Conservation (phyloP, 495 filamentous ascomycete genomes). For the Tuber aestivum region DNA sequence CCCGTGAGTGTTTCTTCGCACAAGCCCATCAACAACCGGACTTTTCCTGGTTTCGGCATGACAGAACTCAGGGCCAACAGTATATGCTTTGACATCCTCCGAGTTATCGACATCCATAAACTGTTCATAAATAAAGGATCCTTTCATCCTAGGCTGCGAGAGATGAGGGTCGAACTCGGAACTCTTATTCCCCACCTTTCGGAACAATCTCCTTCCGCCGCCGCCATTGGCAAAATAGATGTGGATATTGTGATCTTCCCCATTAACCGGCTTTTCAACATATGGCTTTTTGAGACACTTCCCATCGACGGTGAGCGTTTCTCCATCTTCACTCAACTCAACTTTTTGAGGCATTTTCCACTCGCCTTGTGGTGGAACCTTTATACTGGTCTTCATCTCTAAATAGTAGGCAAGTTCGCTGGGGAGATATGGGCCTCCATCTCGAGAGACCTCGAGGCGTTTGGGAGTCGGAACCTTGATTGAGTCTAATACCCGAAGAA, state of each 20-base stretch:
- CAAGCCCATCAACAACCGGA: conserved; percentile 91
- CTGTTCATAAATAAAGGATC: conserved; percentile 92
- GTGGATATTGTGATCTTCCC: conserved; percentile 97
- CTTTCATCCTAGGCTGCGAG: conserved; percentile 62
- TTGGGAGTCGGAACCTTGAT: conserved; percentile 84
- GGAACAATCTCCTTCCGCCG: conserved; percentile 84
- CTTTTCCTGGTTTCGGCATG: conserved; percentile 96
- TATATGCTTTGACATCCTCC: conserved; percentile 98
- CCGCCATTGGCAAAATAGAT: conserved; percentile 93
- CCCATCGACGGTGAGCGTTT: conserved; percentile 82
- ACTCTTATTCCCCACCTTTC: conserved; percentile 97
- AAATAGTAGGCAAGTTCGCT: conserved; percentile 71
- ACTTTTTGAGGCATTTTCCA: conserved; percentile 55
- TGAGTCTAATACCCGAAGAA: conserved; percentile 76
- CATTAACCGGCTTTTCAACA: conserved; percentile 96
- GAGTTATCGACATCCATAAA: conserved; percentile 94
- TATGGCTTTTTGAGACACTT: conserved; percentile 80
- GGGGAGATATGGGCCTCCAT: conserved; percentile 79
- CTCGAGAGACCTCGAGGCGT: conserved; percentile 86
- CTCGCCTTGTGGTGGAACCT: conserved; percentile 52
- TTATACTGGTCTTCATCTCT: conserved; percentile 70
- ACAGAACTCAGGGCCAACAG: conserved; percentile 86
- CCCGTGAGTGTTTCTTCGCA: conserved; percentile 90
- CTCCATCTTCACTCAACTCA: conserved; percentile 75
- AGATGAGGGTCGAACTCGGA: conserved; percentile 81